Conservation (phyloP, 805 yeast species). For the Pichia membranifaciens region DNA sequence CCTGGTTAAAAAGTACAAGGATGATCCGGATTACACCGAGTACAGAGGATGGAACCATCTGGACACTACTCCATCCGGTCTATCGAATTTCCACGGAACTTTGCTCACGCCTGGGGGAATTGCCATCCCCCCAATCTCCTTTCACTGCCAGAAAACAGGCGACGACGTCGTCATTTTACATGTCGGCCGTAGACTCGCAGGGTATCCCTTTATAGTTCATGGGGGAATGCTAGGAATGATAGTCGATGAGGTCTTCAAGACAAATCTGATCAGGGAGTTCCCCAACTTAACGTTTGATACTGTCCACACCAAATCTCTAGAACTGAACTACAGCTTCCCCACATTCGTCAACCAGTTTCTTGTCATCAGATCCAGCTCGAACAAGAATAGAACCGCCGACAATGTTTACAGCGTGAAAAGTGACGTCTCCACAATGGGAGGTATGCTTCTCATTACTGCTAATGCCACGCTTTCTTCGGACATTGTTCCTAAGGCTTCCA, state of each 20-base stretch:
- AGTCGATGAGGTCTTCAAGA: conserved; percentile 66
- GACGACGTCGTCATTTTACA: conserved; percentile 67
- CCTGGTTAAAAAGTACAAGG: conserved; percentile 42
- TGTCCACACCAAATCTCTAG: conserved; percentile 40
- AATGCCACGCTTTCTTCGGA: conserved; percentile 30
- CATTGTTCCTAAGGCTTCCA: not conserved
- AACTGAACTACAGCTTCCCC: conserved; percentile 59
- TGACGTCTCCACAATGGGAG: conserved; percentile 45
- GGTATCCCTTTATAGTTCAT: conserved; percentile 82
- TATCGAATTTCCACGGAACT: conserved; percentile 36
- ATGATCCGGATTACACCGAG: conserved; percentile 34
- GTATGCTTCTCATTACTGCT: conserved; percentile 53
- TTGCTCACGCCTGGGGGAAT: conserved; percentile 74
- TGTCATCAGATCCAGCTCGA: conserved; percentile 49
- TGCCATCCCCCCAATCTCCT: conserved; percentile 65
- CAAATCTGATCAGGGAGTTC: conserved; percentile 20
- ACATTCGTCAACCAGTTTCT: conserved; percentile 75
- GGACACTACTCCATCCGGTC: conserved; percentile 29
- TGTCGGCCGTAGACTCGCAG: conserved; percentile 72
- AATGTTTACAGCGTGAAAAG: conserved; percentile 42
- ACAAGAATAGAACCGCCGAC: conserved; percentile 22
- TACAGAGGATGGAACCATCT: conserved; percentile 39
- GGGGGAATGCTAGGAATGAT: conserved; percentile 85
- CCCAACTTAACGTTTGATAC: conserved; percentile 21
- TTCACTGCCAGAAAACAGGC: conserved; percentile 47